phyloP scores from a whole-genome alignment of 2,329 filamentous ascomycete species.

The Epichloe sp. region DNA sequence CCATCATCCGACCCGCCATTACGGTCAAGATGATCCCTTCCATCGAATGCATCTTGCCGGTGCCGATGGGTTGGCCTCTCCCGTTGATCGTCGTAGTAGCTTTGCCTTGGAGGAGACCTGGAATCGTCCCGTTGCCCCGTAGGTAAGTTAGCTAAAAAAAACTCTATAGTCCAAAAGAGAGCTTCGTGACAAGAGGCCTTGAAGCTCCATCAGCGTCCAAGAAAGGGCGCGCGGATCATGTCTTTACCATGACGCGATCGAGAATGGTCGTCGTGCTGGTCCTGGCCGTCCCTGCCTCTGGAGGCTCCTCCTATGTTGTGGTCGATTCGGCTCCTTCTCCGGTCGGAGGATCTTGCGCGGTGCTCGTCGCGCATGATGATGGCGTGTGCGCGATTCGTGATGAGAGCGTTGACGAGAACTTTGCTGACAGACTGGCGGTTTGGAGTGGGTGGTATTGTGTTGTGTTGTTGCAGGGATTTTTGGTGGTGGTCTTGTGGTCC shows the following conservation, averaged over 20 bases:
- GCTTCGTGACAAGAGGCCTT: conserved; percentile 1
- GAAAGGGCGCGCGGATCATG: conserved; percentile 22
- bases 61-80: conserved; percentile 15
- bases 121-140: conserved; percentile 29
- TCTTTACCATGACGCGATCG: conserved; percentile 39
- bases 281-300: conserved; percentile 10
- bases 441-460: too few species aligned
- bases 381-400: not conserved
- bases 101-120: conserved; percentile 29
- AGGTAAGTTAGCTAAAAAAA: conserved; percentile 31
- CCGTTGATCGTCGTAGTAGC: conserved; percentile 22
- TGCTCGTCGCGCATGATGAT: conserved; percentile 33
- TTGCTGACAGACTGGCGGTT: not conserved
- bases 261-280: conserved; percentile 26
- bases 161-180: conserved; percentile 7
- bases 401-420: not conserved
- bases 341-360: conserved; percentile 17
- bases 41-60: conserved; percentile 13
- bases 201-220: conserved; percentile 10
- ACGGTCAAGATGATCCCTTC: conserved; percentile 12
- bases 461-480: too few species aligned
- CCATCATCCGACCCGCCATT: conserved; percentile 17
- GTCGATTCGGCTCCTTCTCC: conserved; percentile 10
- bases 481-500: too few species aligned
- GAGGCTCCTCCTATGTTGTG: conserved; percentile 3